Evolutionary conservation across 768 basidiomycete genomes (phyloP).

Genomic region (Lactifluus pinguis): DNA sequence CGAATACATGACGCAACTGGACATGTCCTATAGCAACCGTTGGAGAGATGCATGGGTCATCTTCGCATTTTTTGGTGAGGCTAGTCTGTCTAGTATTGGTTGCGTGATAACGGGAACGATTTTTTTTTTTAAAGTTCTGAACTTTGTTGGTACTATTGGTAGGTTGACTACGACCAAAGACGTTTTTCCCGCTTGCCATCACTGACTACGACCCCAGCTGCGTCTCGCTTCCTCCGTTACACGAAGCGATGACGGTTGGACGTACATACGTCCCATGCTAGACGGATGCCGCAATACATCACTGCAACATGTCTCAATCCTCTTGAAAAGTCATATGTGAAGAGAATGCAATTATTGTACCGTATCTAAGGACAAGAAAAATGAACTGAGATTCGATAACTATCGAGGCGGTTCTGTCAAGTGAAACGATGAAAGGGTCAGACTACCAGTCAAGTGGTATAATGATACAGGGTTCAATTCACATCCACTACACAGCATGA

Average conservation of each 20-base stretch:
- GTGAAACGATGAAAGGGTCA: not conserved
- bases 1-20: conserved; percentile 56
- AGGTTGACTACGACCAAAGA: conserved; percentile 15
- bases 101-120: not conserved
- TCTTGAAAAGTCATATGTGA: not conserved
- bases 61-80: conserved; percentile 50
- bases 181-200: not conserved
- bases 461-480: conserved; percentile 1
- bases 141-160: conserved; percentile 52
- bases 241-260: conserved; percentile 44
- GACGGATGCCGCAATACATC: not conserved
- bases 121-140: conserved; percentile 42
- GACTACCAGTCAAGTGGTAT: not conserved
- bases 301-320: not conserved
- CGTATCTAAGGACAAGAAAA: not conserved
- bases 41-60: conserved; percentile 65
- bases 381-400: not conserved
- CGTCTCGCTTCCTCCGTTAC: conserved; percentile 62
- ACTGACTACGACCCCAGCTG: conserved; percentile 28
- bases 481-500: conserved; percentile 3
- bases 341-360: not conserved
- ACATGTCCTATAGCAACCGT: conserved; percentile 49
- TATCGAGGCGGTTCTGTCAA: not conserved
- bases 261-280: not conserved
- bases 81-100: not conserved